A percentile compares a stretch with the other conserved stretches of the same genome.
These are phyloP conservation scores for Tuber umbilicatum DNA, from an alignment of 495 filamentous ascomycete genomes.

Conservation along the genomic window DNA sequence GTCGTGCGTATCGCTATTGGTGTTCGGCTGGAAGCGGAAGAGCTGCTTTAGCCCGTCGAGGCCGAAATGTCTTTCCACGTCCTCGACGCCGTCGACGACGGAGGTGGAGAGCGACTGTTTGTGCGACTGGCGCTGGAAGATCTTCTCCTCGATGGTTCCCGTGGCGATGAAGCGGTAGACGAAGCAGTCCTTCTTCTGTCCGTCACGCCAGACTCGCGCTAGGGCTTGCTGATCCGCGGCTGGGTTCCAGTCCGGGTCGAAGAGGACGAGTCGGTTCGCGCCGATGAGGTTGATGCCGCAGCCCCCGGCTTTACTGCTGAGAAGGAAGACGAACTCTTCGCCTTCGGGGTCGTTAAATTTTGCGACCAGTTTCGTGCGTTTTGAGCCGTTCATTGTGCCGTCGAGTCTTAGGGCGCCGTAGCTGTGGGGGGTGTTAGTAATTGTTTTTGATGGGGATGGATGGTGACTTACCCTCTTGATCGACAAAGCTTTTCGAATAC, in stretches of 20 bases:
- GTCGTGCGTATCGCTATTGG: constrained; percentile 89
- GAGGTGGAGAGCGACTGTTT: constrained; percentile 95
- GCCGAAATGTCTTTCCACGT: constrained; percentile 93
- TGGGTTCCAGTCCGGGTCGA: constrained; percentile 99
- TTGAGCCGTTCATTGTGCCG: constrained; percentile 94
- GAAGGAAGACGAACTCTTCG: constrained; percentile 84
- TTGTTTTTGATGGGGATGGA: not conserved
- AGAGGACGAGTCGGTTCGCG: constrained; percentile 91
- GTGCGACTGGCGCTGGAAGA: constrained; percentile 97
- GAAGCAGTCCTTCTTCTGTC: constrained; percentile 98
- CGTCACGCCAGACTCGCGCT: constrained; percentile 96
- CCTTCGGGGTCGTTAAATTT: constrained; percentile 96
- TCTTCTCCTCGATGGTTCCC: constrained; percentile 98
- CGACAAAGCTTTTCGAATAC: constrained; percentile 91
- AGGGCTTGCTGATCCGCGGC: constrained; percentile 96
- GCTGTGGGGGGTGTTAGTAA: constrained; percentile 28
- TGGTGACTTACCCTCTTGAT: constrained; percentile 45
- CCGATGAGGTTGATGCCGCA: constrained; percentile 97
- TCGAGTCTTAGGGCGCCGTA: constrained; percentile 89
- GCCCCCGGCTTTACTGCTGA: constrained; percentile 93
- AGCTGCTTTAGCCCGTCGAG: constrained; percentile 81
- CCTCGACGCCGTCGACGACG: constrained; percentile 94
- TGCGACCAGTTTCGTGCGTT: constrained; percentile 94
- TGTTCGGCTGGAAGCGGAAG: constrained; percentile 82
- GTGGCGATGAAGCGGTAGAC: constrained; percentile 98